These are phyloP conservation scores for Calocybe indica DNA, from an alignment of 768 basidiomycete genomes.

Conservation along the genomic window DNA sequence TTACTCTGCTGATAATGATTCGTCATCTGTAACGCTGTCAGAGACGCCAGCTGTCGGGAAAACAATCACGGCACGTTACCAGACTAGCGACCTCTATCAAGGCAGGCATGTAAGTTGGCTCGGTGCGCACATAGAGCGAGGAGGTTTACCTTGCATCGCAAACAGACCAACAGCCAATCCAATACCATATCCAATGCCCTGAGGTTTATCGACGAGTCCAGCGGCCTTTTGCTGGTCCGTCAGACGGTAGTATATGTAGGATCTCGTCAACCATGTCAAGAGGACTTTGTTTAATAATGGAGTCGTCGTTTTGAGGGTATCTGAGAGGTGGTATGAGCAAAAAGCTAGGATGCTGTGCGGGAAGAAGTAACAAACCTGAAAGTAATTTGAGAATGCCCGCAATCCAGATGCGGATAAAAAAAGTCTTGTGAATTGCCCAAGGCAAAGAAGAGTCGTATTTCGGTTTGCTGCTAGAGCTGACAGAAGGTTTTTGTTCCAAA, in stretches of 20 bases:
- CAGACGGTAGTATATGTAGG: constrained; percentile 30
- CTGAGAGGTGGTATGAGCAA: constrained; percentile 14
- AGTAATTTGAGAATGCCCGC: constrained; percentile 30
- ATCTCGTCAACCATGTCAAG: constrained; percentile 39
- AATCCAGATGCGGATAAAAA: constrained; percentile 29
- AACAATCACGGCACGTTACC: constrained; percentile 10
- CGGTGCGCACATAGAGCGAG: not conserved
- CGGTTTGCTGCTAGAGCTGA: not conserved
- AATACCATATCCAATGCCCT: constrained; percentile 45
- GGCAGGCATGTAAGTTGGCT: not conserved
- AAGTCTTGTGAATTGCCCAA: constrained; percentile 28
- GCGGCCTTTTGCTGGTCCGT: constrained; percentile 21
- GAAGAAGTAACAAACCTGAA: constrained; percentile 16
- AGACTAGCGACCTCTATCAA: constrained; percentile 24
- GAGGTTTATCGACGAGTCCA: constrained; percentile 24
- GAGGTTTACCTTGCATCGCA: constrained; percentile 40
- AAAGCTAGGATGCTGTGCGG: not conserved
- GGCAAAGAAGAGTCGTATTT: constrained; percentile 28
- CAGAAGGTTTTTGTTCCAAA: not conserved
- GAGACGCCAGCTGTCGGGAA: not conserved
- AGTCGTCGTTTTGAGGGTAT: constrained; percentile 38
- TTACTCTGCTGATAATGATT: constrained; percentile 16
- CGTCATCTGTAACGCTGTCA: constrained; percentile 10
- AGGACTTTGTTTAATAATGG: constrained; percentile 43
- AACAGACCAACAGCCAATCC: constrained; percentile 46